Base-by-base conservation (phyloP, 306 rosid species). In the Phaseolus lunatus region DNA sequence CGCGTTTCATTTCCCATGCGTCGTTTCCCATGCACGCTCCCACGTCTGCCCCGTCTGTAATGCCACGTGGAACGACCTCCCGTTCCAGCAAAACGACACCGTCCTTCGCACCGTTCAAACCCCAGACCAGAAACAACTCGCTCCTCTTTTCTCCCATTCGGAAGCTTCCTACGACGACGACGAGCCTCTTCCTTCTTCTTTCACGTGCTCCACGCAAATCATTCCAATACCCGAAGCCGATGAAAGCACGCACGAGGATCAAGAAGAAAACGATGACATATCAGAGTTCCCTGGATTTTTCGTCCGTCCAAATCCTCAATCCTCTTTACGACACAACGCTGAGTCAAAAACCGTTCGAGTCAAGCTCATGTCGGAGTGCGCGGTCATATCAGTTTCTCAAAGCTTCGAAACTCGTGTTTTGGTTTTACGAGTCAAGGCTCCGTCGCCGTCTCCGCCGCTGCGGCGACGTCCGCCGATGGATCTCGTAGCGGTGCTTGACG, bases 1-100 rank as follows among this genome's bases (percentile, higher is more conserved):
- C 77, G 91, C 91, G 39, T 92, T 92, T 70, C 97, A 92, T 63
- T 92, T 88, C n/a, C 90, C 95, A 1, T 90, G 97, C 80, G 84
- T 92, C n/a, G 93, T 88, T 1, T 79, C 76, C 3, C 78, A 82
- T 66, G 91, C 88, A 23, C 70, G 85, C 59, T 78, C 76, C 59
- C 94, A 86, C 12, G 75, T 88, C 39, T 92, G 97, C 63, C 97
- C 95, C 0, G 91, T 90, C 31, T 92, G 97, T 84, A 72, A 66
- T 84, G 67, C 77, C 70, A 61, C 82, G 27, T 90, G 97, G 95
- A 90, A 90, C 41, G 90, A 86, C 83, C 83, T 90, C 2, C 88
- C 91, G 19, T 56, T 88, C 2, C 67, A 27, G 0, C 67, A 27
- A 27, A 29, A 59, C 67, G 11, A 59, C 22, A 43, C 22, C 67